Base-by-base conservation (phyloP, 306 rosid species). In the Senna siamea region DNA sequence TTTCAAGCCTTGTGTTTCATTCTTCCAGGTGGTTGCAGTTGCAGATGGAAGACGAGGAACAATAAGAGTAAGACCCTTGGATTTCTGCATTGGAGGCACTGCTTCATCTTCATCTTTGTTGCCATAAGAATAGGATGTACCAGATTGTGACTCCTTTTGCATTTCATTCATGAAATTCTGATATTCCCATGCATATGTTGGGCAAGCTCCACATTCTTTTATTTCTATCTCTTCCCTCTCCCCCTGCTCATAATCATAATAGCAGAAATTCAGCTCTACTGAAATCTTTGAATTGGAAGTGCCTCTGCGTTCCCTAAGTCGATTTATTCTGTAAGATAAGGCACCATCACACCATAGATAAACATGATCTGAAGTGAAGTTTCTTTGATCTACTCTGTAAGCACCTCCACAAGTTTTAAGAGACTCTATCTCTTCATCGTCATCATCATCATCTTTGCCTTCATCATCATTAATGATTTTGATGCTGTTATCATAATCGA, bases 191-290 rank as follows among this genome's bases (percentile, higher is more conserved):
- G 53, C 9, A 53, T 70, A 12, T 4, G 59, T 70, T 14, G 17
- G 53, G 38, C 64, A 70, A 35, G 53, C 60, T 34, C 75, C 75
- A 53, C 64, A 70, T 62, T 37, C 64, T 38, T 53, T 51, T 3
- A 50, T 51, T 1, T 30, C 65, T 32, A 32, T 32, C 4, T 5
- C 2, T 32, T 32, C n/a, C n/a, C n/a, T n/a, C n/a, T n/a, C n/a
- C n/a, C n/a, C n/a, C n/a, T n/a, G n/a, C n/a, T n/a, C n/a, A n/a
- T n/a, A n/a, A n/a, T n/a, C n/a, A n/a, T n/a, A 32, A 32, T 2
- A 32, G 37, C 4, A 5, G 4, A 30, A 17, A 28, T 57, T 13
- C 41, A 57, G 13, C 14, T 9, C 30, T 28, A 30, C 7, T 8
- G 20, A 30, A 59, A 59, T 34, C 22, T 15, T 15, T 32, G 11